A percentile compares a stretch with the other conserved stretches of the same genome.
Conservation (phyloP, 345 rosid species). For the Barbarea vulgaris region DNA sequence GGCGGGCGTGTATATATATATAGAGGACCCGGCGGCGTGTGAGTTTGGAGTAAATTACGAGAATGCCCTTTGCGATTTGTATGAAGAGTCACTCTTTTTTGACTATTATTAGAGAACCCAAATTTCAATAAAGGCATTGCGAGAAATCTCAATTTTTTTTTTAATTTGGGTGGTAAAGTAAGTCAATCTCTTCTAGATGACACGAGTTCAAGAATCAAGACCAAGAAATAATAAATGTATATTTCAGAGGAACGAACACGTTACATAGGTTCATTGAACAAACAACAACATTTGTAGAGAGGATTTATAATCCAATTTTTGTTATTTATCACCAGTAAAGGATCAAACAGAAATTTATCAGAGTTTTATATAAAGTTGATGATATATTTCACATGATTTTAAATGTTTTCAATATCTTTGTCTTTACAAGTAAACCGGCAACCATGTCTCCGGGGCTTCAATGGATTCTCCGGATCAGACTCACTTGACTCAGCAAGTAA, state of each 20-base stretch:
- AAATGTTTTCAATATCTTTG: constrained; percentile 50
- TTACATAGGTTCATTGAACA: neutral
- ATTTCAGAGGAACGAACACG: neutral
- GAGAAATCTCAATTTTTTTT: neutral
- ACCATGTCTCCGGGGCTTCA: constrained; percentile 75
- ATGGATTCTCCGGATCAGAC: constrained; percentile 64
- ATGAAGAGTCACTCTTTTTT: neutral
- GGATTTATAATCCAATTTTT: neutral
- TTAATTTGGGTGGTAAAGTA: neutral
- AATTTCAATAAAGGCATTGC: neutral
- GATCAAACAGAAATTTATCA: neutral
- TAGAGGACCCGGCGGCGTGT: neutral
- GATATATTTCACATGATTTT: neutral
- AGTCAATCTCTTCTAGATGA: constrained; percentile 22
- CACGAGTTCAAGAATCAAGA: neutral
- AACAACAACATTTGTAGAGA: constrained; percentile 7
- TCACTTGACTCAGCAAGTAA: constrained; percentile 76
- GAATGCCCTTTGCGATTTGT: neutral
- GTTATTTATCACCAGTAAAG: neutral
- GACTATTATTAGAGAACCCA: neutral
- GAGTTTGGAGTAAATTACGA: neutral
- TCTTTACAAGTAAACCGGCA: constrained; percentile 55
- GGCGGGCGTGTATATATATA: neutral
- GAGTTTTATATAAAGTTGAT: neutral
- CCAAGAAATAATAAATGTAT: neutral